Evolutionary conservation across 371 early-diverging fungal species (phyloP).

Genomic region (Mortierella sp.): DNA sequence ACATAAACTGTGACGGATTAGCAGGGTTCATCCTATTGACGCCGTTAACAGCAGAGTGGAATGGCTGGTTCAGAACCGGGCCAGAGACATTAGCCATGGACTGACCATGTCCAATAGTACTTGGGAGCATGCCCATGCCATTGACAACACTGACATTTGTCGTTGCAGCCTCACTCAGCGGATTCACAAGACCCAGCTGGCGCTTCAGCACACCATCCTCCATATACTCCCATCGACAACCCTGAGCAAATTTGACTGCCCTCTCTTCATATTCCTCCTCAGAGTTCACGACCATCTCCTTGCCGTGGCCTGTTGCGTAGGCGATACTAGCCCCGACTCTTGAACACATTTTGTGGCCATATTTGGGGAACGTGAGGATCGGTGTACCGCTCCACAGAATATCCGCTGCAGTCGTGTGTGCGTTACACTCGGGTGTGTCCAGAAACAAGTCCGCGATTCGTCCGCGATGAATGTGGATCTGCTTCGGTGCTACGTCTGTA

Average conservation of each 20-base stretch:
- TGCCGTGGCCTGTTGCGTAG: slow-evolving; percentile 86
- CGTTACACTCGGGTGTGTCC: slow-evolving; percentile 96
- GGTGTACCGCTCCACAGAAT: slow-evolving; percentile 96
- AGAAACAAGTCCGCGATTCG: slow-evolving; percentile 92
- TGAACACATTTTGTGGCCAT: slow-evolving; percentile 91
- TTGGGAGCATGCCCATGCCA: background rate
- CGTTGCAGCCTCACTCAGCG: slow-evolving; percentile 2
- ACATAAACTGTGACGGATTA: slow-evolving; percentile 4
- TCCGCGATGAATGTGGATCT: slow-evolving; percentile 94
- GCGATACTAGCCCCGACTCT: slow-evolving; percentile 92
- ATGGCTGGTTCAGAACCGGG: slow-evolving; percentile 1
- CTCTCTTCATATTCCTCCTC: slow-evolving; percentile 84
- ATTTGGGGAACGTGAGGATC: slow-evolving; percentile 90
- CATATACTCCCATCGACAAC: slow-evolving; percentile 65
- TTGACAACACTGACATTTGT: background rate
- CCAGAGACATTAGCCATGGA: background rate
- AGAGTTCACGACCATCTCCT: slow-evolving; percentile 82
- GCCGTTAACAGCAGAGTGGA: background rate
- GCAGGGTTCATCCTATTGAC: background rate
- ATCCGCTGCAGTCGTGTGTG: slow-evolving; percentile 95
- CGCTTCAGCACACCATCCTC: slow-evolving; percentile 29
- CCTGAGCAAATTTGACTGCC: slow-evolving; percentile 76
- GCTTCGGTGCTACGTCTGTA: slow-evolving; percentile 91
- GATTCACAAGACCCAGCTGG: slow-evolving; percentile 22
- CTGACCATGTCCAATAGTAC: slow-evolving; percentile 1